Base-by-base conservation (phyloP, 2,329 filamentous ascomycete species). In the Penicillium digitatum region DNA sequence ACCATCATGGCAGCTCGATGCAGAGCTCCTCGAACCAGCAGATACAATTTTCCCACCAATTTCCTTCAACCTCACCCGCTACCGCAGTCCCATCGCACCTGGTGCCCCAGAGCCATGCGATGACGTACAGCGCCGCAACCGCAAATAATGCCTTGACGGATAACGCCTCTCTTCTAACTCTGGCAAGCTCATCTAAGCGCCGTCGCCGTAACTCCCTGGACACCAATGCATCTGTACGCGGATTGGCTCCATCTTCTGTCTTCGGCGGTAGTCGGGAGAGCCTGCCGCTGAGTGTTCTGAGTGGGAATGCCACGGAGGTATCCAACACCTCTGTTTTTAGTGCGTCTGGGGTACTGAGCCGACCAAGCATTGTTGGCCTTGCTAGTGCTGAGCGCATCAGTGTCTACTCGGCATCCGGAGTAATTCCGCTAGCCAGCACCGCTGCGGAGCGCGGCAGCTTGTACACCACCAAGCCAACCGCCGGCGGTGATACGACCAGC, bases 401-500 rank as follows among this genome's bases (percentile, higher is more conserved):
- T 62, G 74, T 96, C 49, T 96, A 96, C 75, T 91, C 88, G 0
- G 81, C 86, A 0, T 86, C 87, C 0, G 88, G 88, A 14, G 79
- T 84, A 4, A 82, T 82, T 1, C 85, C 87, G 7, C 46, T 70
- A 12, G 55, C 44, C 3, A 56, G 55, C 44, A 82, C 89, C 8
- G 78, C 82, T 7, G 87, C 87, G 55, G 92, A 96, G 66, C 82
- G 92, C 46, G 93, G 88, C 69, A 95, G 89, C 72, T 83, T 88
- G 59, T 93, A 95, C 67, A 84, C 87, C 27, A 84, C 84, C 56
- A 83, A 78, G 65, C 78, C 79, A 48, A 61, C 65, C 58, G 72
- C 68, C 20, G 68, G 70, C 44, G 84, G 81, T 5, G 90, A 95
- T 62, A 88, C 83, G 1, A 85, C 86, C 10, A 95, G 90, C 67